Evolutionary conservation across 805 yeast species (phyloP), one percentile per base, ranked within the genome.

Genomic region (Metschnikowia bowlesiae): DNA sequence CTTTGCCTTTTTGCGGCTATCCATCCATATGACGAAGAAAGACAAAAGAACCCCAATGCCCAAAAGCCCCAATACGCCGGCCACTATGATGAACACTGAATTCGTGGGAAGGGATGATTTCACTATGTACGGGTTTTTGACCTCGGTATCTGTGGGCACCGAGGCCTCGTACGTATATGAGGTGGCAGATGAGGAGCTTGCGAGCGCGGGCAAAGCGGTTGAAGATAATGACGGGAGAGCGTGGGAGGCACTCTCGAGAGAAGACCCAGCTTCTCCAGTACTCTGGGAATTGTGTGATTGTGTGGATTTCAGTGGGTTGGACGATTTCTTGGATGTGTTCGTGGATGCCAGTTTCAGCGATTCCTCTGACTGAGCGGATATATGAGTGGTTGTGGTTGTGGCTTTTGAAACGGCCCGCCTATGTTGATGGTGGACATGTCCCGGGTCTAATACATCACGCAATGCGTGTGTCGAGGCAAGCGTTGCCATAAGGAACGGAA

Each of bases 31-130:
- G n/a, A 64, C 39, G 8, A 59, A 37, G 57, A 71, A 56, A 4
- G 65, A 39, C 4, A 62, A 14, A 1, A 55, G 30, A 3, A 65
- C 35, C 3, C 62, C 44, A 4, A 62, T 31, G 7, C 63, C 44
- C 5, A 59, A 42, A 53, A 73, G 53, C 2, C 65, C 46, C 4
- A 63, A 22, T 2, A 54, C 39, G 4, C 65, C 35, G 2, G 63
- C 45, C 2, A 66, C 22, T 1, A 66, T 51, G 33, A 78, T 72
- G 59, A 78, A 77, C 18, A 77, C 72, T 11, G 78, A 59, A 22
- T 74, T 73, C 14, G 62, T 58, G 1, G 73, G 68, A 39, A 68
- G 56, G 7, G 52, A 39, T 6, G 66, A 47, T 18, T 47, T 45
- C 7, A 50, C 46, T 8, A 74, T 60, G 50, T 4, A 65, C 48